Conservation (phyloP, 2,329 filamentous ascomycete species). For the Xylaria multiplex region DNA sequence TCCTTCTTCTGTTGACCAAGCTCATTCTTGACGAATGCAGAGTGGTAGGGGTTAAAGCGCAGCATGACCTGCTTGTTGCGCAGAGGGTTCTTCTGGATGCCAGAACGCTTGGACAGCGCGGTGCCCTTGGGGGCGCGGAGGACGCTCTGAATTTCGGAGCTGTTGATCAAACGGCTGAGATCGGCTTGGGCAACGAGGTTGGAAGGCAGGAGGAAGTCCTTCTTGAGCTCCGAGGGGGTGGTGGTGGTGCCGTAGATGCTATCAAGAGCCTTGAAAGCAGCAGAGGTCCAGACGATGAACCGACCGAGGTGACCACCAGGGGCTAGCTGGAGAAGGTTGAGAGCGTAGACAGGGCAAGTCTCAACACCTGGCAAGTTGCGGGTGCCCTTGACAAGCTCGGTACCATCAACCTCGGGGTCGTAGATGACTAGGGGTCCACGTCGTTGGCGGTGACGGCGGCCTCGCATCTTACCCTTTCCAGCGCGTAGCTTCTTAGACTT, state of each 20-base stretch:
- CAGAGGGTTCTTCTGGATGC: constrained; percentile 99
- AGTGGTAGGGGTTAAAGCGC: constrained; percentile 97
- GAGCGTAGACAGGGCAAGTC: constrained; percentile 89
- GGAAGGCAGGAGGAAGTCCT: constrained; percentile 96
- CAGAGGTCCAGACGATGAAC: constrained; percentile 98
- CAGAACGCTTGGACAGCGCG: constrained; percentile 85
- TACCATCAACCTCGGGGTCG: constrained; percentile 94
- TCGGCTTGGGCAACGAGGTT: constrained; percentile 95
- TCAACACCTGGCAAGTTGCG: constrained; percentile 99
- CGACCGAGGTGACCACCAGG: constrained; percentile 98
- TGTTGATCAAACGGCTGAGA: constrained; percentile 98
- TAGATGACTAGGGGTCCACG: constrained; percentile 98
- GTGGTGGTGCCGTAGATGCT: constrained; percentile 96
- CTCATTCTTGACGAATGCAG: constrained; percentile 87
- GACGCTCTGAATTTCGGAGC: constrained; percentile 96
- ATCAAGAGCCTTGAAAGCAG: constrained; percentile 96
- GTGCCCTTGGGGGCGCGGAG: constrained; percentile 91
- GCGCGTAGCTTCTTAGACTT: constrained; percentile 95
- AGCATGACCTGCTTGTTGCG: constrained; percentile 99
- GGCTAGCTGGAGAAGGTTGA: constrained; percentile 99
- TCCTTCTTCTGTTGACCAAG: constrained; percentile 76
- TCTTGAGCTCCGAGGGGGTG: constrained; percentile 90
- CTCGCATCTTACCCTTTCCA: constrained; percentile 98
- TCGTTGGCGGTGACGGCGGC: constrained; percentile 95
- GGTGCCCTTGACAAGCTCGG: constrained; percentile 92